Evolutionary conservation across 306 rosid species (phyloP).

Genomic region (Luffa aegyptiaca): DNA sequence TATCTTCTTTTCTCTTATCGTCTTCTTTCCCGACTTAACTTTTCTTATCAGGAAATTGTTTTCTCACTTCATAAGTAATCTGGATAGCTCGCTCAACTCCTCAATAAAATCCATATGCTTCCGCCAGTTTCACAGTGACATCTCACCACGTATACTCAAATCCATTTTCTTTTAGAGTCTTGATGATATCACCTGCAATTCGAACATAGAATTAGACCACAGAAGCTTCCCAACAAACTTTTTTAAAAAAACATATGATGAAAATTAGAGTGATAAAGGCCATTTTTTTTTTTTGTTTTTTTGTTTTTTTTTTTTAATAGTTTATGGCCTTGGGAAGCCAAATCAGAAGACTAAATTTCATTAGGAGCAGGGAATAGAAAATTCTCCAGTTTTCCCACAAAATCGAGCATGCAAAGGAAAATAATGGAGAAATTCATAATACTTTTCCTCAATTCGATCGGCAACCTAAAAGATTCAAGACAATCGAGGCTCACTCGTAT

Average conservation of each 20-base stretch:
- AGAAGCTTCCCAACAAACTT: neutral
- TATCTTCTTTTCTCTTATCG: too few relatives aligned
- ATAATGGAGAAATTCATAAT: neutral
- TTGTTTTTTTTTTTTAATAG: neutral
- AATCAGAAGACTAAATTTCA: neutral
- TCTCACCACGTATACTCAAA: conserved; percentile 77
- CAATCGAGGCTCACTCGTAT: conserved; percentile 45
- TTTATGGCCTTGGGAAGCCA: neutral
- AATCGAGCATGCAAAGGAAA: neutral
- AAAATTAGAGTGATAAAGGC: neutral
- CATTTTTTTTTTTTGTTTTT: too few relatives aligned
- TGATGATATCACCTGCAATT: conserved; percentile 68
- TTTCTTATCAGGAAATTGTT: conserved; percentile 73
- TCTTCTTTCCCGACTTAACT: too few relatives aligned
- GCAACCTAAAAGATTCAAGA: neutral
- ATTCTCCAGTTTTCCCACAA: neutral
- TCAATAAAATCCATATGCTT: conserved; percentile 91
- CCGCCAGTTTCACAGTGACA: conserved; percentile 90
- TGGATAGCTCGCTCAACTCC: conserved; percentile 98
- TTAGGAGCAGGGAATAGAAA: neutral
- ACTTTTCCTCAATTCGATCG: neutral
- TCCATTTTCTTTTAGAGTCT: conserved; percentile 74
- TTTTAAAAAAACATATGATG: neutral
- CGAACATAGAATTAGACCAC: conserved; percentile 1
- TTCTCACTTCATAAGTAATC: conserved; percentile 94